Evolutionary conservation across 345 rosid species (phyloP).

Genomic region (Populus deltoides): DNA sequence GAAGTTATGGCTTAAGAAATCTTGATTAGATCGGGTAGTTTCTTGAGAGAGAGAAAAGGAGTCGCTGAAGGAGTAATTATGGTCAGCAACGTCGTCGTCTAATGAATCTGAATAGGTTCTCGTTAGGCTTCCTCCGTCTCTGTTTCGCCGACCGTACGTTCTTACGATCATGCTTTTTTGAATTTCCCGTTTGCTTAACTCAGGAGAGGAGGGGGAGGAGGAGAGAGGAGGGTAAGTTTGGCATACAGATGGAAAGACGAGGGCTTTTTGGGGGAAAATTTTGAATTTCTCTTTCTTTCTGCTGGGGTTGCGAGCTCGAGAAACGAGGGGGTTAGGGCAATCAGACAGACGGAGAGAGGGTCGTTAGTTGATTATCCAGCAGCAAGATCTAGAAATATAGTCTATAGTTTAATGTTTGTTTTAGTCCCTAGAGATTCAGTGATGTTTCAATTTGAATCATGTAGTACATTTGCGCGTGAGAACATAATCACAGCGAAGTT

Average conservation of each 20-base stretch:
- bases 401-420: no score
- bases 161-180: constrained; percentile 65
- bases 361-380: background rate
- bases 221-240: background rate
- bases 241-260: background rate
- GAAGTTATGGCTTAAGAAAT: constrained; percentile 38
- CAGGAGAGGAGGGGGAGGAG: background rate
- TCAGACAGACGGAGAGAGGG: background rate
- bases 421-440: no score
- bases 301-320: background rate
- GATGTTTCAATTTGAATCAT: no score
- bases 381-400: no score
- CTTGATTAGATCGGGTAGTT: constrained; percentile 36
- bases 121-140: constrained; percentile 30
- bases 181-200: background rate
- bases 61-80: constrained; percentile 19
- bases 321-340: background rate
- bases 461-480: no score
- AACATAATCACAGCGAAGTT: no score
- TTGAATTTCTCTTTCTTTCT: background rate
- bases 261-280: constrained; percentile 2
- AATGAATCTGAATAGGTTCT: constrained; percentile 47
- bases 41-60: constrained; percentile 50
- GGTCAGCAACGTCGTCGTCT: constrained; percentile 46
- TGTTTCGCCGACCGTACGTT: constrained; percentile 88